A percentile compares a stretch with the other conserved stretches of the same genome.
Evolutionary conservation across 352 stramenopile species (phyloP).

Genomic region (Phytopythium helicoides): DNA sequence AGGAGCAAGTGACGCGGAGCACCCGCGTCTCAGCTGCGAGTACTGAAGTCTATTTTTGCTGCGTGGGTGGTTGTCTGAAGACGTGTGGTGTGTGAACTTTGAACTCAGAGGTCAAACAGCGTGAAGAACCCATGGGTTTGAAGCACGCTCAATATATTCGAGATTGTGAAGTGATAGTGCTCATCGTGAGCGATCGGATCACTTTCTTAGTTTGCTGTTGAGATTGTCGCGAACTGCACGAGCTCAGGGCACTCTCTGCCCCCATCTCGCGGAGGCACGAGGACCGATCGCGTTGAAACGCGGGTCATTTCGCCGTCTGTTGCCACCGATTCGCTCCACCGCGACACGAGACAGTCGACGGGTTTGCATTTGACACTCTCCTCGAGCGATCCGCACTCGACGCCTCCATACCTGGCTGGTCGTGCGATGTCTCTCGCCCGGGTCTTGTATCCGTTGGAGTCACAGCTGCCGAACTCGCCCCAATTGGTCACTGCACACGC

Average conservation of each 20-base stretch:
- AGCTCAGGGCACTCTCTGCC: slow-evolving; percentile 38
- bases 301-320: slow-evolving; percentile 28
- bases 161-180: too few species aligned
- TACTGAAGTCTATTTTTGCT: too few species aligned
- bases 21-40: too few species aligned
- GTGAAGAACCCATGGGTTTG: too few species aligned
- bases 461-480: slow-evolving; percentile 20
- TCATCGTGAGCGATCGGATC: too few species aligned
- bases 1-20: too few species aligned
- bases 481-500: slow-evolving; percentile 24
- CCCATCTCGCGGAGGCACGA: slow-evolving; percentile 28
- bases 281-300: slow-evolving; percentile 30
- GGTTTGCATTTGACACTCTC: slow-evolving; percentile 23
- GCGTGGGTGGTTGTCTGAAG: too few species aligned
- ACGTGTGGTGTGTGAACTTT: too few species aligned
- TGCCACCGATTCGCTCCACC: slow-evolving; percentile 25
- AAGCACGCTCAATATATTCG: too few species aligned
- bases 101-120: too few species aligned
- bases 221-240: slow-evolving; percentile 5
- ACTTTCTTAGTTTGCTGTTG: too few species aligned
- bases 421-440: slow-evolving; percentile 17
- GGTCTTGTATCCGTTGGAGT: slow-evolving; percentile 24
- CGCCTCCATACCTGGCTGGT: slow-evolving; percentile 19
- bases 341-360: slow-evolving; percentile 30
- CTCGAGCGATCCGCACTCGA: slow-evolving; percentile 12